phyloP scores from a whole-genome alignment of 192 early-diverging fungal genomes.

The Jimgerdemannia lactiflua region DNA sequence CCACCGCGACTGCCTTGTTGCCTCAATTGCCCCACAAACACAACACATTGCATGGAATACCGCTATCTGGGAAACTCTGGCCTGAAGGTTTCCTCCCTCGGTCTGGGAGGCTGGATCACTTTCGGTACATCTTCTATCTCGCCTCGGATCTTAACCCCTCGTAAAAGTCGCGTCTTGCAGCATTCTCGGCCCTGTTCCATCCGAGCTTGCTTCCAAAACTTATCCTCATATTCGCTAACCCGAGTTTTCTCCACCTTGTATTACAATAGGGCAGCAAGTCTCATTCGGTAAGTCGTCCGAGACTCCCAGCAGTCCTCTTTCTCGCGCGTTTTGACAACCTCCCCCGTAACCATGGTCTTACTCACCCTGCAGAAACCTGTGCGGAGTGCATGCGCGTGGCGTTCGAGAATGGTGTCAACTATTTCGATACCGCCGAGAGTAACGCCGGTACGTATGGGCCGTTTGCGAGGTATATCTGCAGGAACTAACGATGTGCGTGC shows the following conservation, averaged over 20 bases:
- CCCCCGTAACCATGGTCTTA: background rate
- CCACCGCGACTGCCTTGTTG: no score
- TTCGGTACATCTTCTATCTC: slow-evolving; percentile 48
- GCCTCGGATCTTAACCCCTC: background rate
- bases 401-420: slow-evolving; percentile 74
- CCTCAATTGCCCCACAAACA: no score
- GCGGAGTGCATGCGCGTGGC: slow-evolving; percentile 65
- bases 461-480: no score
- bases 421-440: slow-evolving; percentile 71
- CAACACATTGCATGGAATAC: slow-evolving; percentile 63
- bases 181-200: no score
- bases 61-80: slow-evolving; percentile 75
- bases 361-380: slow-evolving; percentile 46
- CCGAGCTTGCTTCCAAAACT: no score
- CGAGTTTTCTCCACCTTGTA: no score
- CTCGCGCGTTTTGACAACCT: background rate
- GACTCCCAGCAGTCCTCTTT: no score
- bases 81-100: slow-evolving; percentile 64
- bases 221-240: no score
- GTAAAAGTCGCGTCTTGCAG: background rate
- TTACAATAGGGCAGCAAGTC: slow-evolving; percentile 18
- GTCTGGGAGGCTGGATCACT: slow-evolving; percentile 70
- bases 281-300: slow-evolving; percentile 22
- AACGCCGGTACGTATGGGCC: slow-evolving; percentile 24
- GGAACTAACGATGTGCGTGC: no score